A percentile compares a stretch with the other conserved stretches of the same genome.
Conservation (phyloP, 2,329 filamentous ascomycete genomes). For the Aspergillus viridinutans region DNA sequence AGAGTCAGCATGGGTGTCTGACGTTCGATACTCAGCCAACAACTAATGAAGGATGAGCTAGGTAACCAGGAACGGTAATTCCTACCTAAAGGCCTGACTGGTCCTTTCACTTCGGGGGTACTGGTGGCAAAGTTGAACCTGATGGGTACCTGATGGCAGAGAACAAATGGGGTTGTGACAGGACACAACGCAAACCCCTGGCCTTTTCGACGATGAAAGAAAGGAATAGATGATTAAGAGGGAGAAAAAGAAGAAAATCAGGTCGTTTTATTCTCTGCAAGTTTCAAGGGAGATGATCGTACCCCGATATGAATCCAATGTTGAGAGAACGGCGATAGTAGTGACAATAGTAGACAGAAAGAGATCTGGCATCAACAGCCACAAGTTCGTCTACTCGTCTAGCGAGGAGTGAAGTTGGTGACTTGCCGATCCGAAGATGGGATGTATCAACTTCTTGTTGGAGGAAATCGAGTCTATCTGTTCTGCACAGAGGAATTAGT, state of each 20-base stretch:
- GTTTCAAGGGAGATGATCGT: background rate
- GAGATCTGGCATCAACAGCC: background rate
- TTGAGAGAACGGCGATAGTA: background rate
- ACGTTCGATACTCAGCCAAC: background rate
- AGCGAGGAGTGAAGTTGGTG: background rate
- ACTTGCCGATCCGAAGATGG: background rate
- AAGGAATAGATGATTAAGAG: background rate
- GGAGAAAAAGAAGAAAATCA: background rate
- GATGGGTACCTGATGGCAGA: background rate
- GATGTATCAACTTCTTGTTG: background rate
- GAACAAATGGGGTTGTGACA: background rate
- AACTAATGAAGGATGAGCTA: background rate
- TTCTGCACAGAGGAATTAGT: background rate
- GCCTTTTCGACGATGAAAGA: background rate
- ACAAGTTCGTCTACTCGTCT: background rate
- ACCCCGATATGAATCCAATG: background rate
- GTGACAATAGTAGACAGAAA: background rate
- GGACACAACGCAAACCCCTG: background rate
- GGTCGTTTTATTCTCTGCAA: background rate
- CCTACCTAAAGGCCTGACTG: background rate
- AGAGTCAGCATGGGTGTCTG: background rate
- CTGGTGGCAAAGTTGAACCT: background rate
- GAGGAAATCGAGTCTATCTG: background rate
- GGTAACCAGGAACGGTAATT: background rate
- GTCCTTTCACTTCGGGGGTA: background rate